These are phyloP conservation scores for Pezicula rhizophila DNA, from an alignment of 2,329 filamentous ascomycete genomes.

Conservation along the genomic window DNA sequence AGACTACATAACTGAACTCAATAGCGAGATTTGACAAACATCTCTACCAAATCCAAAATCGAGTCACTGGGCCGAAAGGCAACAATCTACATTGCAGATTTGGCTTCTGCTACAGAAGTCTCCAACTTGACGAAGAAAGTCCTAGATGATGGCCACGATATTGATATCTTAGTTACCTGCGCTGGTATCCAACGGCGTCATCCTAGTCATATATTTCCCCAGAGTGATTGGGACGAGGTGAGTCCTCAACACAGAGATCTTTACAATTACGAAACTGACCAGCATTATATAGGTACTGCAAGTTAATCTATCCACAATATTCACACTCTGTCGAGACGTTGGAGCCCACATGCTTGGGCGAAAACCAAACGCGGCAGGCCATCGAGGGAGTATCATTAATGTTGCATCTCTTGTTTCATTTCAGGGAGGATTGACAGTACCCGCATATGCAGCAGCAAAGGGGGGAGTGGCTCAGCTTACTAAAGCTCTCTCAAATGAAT, in stretches of 20 bases:
- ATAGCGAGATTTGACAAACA: not conserved
- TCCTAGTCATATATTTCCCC: constrained; percentile 68
- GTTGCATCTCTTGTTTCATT: constrained; percentile 80
- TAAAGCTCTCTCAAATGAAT: constrained; percentile 79
- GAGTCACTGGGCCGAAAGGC: constrained; percentile 57
- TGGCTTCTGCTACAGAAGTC: constrained; percentile 51
- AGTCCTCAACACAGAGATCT: constrained; percentile 2
- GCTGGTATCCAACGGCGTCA: constrained; percentile 80
- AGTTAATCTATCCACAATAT: constrained; percentile 76
- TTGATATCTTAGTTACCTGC: constrained; percentile 78
- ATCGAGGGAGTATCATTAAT: constrained; percentile 73
- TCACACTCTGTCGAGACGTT: constrained; percentile 67
- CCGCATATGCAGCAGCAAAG: constrained; percentile 81
- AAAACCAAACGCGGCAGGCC: constrained; percentile 36
- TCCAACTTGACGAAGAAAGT: constrained; percentile 49
- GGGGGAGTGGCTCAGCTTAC: constrained; percentile 80
- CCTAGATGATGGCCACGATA: constrained; percentile 52
- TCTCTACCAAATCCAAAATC: constrained; percentile 51
- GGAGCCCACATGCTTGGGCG: constrained; percentile 70
- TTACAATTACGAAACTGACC: not conserved
- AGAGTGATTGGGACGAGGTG: constrained; percentile 68
- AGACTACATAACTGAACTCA: not conserved
- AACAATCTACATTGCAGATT: constrained; percentile 60
- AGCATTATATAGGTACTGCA: constrained; percentile 55
- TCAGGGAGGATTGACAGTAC: constrained; percentile 84